These are phyloP conservation scores for Aphanocladium album DNA, from an alignment of 2,329 filamentous ascomycete species.

Conservation along the genomic window DNA sequence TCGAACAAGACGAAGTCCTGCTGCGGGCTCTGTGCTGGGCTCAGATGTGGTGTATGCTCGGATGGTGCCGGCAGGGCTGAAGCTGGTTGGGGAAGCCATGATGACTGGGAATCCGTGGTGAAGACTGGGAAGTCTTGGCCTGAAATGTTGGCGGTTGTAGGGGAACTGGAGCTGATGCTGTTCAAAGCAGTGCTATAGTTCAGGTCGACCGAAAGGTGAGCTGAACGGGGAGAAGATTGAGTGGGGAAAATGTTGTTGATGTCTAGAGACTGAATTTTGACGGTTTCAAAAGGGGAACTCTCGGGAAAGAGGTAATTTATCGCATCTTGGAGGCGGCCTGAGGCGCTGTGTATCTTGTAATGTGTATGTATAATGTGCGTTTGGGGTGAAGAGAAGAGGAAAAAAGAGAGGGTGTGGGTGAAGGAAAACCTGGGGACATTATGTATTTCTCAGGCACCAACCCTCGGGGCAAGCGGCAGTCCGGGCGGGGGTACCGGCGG, in stretches of 20 bases:
- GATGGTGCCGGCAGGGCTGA: slow-evolving; percentile 58
- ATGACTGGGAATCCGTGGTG: slow-evolving; percentile 77
- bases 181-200: slow-evolving; percentile 58
- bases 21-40: slow-evolving; percentile 41
- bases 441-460: slow-evolving; percentile 47
- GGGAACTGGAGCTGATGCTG: slow-evolving; percentile 55
- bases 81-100: slow-evolving; percentile 73
- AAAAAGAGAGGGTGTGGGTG: slow-evolving; percentile 24
- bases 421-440: slow-evolving; percentile 26
- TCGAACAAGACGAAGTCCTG: slow-evolving; percentile 79
- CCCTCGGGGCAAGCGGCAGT: slow-evolving; percentile 15
- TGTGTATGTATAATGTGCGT: slow-evolving; percentile 25
- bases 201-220: slow-evolving; percentile 61
- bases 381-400: slow-evolving; percentile 32
- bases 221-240: slow-evolving; percentile 37
- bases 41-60: slow-evolving; percentile 52
- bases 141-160: slow-evolving; percentile 54
- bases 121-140: slow-evolving; percentile 66
- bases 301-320: slow-evolving; percentile 44
- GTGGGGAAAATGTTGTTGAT: slow-evolving; percentile 39
- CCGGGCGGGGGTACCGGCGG: slow-evolving; percentile 15
- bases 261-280: slow-evolving; percentile 50
- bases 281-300: slow-evolving; percentile 33
- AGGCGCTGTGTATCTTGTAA: slow-evolving; percentile 29
- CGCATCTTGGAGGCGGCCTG: slow-evolving; percentile 51